Evolutionary conservation across 202 grass and related monocot species (phyloP), one percentile per base, ranked within the genome.

Genomic region (Setaria italica): DNA sequence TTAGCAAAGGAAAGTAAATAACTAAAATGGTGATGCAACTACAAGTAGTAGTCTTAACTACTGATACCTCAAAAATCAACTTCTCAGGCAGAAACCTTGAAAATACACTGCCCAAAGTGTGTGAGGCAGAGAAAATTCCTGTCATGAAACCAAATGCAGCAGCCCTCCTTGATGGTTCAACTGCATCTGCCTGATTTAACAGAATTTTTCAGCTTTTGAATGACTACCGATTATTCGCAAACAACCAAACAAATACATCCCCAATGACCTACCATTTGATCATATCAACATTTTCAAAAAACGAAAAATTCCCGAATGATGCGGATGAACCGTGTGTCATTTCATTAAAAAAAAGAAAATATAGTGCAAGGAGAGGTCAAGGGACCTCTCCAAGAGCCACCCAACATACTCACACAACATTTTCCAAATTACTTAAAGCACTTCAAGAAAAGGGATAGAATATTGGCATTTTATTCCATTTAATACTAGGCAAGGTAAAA

Each of bases 1-100:
- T 54, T 70, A 32, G 30, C 7, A 29, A 12, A 50, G 21, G 25
- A 51, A 65, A 59, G 13, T 33, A 70, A 58, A 66, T 17, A 84
- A 55, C 19, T 10, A 17, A 57, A 51, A 62, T 74, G n/a, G 0
- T 48, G 69, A 79, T 84, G 68, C 80, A 73, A 48, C 2, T 51
- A 17, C 5, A 42, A 50, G 15, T 80, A 67, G 15, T 80, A 67
- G 14, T 46, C 45, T 79, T 41, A 84, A 58, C 8, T 62, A 21
- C 0, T n/a, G 74, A 56, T 88, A 91, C 92, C 95, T 88, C 72
- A 90, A 97, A 97, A 76, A 93, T 95, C 90, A 85, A 95, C 20
- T 30, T 43, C 85, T 85, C 90, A 19, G 95, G 95, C 7, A 95
- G 83, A 67, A 95, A 97, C 59, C 89, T 87, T 32, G 92, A 83